Conservation (phyloP, 352 stramenopile species). For the Globisporangium perplexum region DNA sequence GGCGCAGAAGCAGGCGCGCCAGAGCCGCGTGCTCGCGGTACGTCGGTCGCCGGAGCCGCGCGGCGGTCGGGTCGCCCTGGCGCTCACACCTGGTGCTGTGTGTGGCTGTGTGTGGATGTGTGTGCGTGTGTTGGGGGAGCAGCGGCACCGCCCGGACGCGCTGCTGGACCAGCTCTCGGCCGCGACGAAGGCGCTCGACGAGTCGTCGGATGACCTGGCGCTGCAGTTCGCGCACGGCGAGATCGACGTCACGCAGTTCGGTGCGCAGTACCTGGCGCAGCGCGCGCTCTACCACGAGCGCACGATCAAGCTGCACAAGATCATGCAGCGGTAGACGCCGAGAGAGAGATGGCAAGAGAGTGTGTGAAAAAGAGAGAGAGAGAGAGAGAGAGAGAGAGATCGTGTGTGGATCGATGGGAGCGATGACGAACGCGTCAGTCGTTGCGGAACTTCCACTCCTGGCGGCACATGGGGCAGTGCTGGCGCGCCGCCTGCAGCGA, state of each 20-base stretch:
- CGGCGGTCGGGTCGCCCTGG: too few relatives aligned
- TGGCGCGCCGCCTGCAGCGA: constrained; percentile 74
- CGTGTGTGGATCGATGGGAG: background rate
- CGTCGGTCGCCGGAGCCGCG: constrained; percentile 2
- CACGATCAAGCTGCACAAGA: constrained; percentile 63
- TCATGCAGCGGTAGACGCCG: constrained; percentile 47
- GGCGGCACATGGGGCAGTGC: constrained; percentile 87
- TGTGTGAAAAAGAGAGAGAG: background rate
- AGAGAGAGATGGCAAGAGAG: background rate
- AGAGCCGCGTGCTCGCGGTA: constrained; percentile 68
- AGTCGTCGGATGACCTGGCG: constrained; percentile 64
- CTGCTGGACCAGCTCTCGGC: constrained; percentile 62
- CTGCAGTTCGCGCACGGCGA: constrained; percentile 70
- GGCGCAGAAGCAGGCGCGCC: constrained; percentile 59
- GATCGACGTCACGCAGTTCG: constrained; percentile 61
- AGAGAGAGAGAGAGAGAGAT: background rate
- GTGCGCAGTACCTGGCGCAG: constrained; percentile 54
- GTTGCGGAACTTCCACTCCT: constrained; percentile 84
- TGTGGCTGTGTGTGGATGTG: background rate
- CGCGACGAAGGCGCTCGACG: constrained; percentile 55
- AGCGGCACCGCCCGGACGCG: constrained; percentile 67
- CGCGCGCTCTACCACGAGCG: constrained; percentile 74
- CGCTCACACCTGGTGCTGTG: background rate
- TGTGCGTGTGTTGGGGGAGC: too few relatives aligned
- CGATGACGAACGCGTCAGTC: constrained; percentile 4